Base-by-base conservation (phyloP, 495 filamentous ascomycete genomes). In the Astrocystis sublimbata region DNA sequence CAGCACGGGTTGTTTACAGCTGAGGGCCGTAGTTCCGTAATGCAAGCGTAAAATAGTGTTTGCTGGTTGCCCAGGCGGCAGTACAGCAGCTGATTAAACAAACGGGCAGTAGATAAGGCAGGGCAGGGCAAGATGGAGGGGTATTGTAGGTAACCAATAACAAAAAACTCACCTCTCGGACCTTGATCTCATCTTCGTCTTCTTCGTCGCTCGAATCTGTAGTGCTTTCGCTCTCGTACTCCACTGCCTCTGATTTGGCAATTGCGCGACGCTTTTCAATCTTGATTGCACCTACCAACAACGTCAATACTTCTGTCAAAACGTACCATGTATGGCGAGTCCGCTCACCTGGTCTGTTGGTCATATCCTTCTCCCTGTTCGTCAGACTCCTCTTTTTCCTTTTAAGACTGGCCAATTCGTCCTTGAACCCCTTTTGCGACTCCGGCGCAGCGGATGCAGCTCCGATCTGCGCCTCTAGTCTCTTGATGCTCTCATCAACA, bases 181-280 rank as follows among this genome's bases (percentile, higher is more conserved):
- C 50, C 26, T 40, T 35, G 4, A 35, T 30, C 17, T 62, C 51
- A 41, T 40, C 19, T 21, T 30, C 21, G 15, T 56, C 60, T n/a
- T 62, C 60, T 30, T 62, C 60, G 4, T 61, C 59, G 38, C 59
- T 61, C 15, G 59, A 61, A 6, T 61, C 59, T 10, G 49, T 26
- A 30, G 28, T 15, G 41, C 38, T 55, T 40, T 61, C 59, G 49
- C 23, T 54, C 17, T 55, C 50, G 40, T 53, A 54, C 3, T 35
- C 59, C 3, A 41, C n/a, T 5, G 38, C 40, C 40, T 61, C 59
- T 61, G 38, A 30, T 50, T 54, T 54, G 17, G 40, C 59, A n/a
- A 23, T 41, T 30, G 23, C 40, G 13, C 51, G 50, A 35, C 12
- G 7, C 8, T 38, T 61, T 30, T 9, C 40, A 8, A 41, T 10